Base-by-base conservation (phyloP, 306 rosid genomes). In the Trichosanthes truncata region DNA sequence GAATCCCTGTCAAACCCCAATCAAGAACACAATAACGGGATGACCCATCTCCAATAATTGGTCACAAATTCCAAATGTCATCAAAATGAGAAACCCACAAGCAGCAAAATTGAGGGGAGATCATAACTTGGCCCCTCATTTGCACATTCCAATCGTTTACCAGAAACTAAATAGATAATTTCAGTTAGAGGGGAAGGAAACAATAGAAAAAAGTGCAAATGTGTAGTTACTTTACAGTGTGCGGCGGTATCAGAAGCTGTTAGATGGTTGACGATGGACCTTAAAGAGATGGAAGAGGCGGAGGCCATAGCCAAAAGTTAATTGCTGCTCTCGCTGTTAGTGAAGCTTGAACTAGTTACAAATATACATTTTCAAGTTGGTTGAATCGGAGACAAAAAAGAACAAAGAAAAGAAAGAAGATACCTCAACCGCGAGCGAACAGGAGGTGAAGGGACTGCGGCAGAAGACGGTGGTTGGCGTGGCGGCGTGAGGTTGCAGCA, bases 1-100 rank as follows among this genome's bases (percentile, higher is more conserved):
- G 74, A 82, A 31, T 69, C 84, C 89, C 96, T 91, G 41, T 74
- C 65, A 48, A 84, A 48, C 23, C 87, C 17, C 82, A 66, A 77
- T 79, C 65, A 79, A 74, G 72, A 36, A 14, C 72, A 33, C 33
- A 83, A 83, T 29, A 17, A 79, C 26, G 8, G 46, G 8, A 38
- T n/a, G 74, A 68, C 15, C 56, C 55, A 43, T 71, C n/a, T 9
- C 76, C 36, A 1, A 41, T 3, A 68, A 9, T 21, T 18, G 14
- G 33, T 43, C 1, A 43, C 11, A 71, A 43, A 43, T 71, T 71
- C 36, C 56, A 71, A 71, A 71, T 45, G 38, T n/a, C 55, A 21
- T 21, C 20, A 40, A 69, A 69, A 43, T 41, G 21, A 23, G n/a
- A 69, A 41, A 1, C 35, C 75, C 55, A 69, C 51, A 69, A n/a